Evolutionary conservation across 306 rosid species (phyloP).

Genomic region (Trifolium dubium): DNA sequence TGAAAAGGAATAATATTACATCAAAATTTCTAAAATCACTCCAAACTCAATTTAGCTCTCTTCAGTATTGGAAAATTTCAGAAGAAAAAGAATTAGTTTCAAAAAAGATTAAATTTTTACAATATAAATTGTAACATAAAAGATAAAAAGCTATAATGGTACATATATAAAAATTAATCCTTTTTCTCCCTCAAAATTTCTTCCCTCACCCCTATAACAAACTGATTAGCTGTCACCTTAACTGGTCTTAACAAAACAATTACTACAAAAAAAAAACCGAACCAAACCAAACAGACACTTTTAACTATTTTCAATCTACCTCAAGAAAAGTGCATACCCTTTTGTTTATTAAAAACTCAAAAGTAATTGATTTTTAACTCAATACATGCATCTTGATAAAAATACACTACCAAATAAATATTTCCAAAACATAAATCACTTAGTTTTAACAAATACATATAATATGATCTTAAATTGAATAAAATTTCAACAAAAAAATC

Average conservation of each 20-base stretch:
- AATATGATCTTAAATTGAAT: background rate
- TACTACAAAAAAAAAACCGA: background rate
- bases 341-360: background rate
- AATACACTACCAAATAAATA: background rate
- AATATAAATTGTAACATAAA: background rate
- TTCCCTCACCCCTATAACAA: background rate
- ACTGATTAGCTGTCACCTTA: background rate
- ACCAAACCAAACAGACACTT: background rate
- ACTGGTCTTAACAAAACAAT: background rate
- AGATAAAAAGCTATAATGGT: background rate
- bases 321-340: background rate
- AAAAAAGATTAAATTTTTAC: background rate
- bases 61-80: no score
- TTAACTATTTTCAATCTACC: constrained; percentile 6
- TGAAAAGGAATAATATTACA: constrained; percentile 16
- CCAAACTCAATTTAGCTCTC: no score
- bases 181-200: background rate
- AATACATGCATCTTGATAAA: background rate
- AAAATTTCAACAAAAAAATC: background rate
- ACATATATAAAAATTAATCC: background rate
- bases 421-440: background rate
- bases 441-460: background rate
- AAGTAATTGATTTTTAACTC: background rate
- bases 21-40: background rate
- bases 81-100: no score